Evolutionary conservation across 768 basidiomycete species (phyloP), one percentile per base, ranked within the genome.

Genomic region (Boletus pseudopeckii): DNA sequence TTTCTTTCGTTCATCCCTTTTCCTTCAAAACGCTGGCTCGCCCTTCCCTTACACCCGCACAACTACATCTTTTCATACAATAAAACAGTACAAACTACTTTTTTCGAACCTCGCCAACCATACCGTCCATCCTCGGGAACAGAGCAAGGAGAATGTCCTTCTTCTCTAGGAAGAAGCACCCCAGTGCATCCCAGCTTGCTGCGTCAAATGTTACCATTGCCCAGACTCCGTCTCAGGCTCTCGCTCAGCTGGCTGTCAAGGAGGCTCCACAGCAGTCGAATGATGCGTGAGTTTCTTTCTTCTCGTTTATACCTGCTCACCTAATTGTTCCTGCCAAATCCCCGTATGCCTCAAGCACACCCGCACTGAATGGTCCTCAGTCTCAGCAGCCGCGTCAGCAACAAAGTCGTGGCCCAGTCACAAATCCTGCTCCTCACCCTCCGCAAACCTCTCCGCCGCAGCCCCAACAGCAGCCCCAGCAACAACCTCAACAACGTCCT

Each of bases 91-190:
- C 50, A 58, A 47, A 53, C 54, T 47, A 47, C 15, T 53, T 55
- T 62, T 60, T 46, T 57, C 44, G 13, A 48, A 41, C 47, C 32
- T 67, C 50, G 62, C 65, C 80, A 78, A 72, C 80, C 82, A 86
- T 86, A 80, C 79, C 83, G 82, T 87, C 81, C 68, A 71, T 86
- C 71, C 72, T 85, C 69, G 75, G 77, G 60, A 67, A 69, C 69
- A 79, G 81, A 72, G 65, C 81, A 59, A 75, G 84, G 71, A 86
- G 86, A 83, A 92, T 92, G 90, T 90, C 89, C 80, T 92, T 91
- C 88, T 92, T 92, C 82, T 86, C 83, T 41, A 81, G 88, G 81
- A 90, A 85, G 85, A 91, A 89, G 81, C 80, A 84, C 59, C 78
- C 81, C 49, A 80, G 74, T 46, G 72, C 74, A 60, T 72, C 71